Conservation (phyloP, 2,329 filamentous ascomycete species). For the Emmonsiellopsis sp. region DNA sequence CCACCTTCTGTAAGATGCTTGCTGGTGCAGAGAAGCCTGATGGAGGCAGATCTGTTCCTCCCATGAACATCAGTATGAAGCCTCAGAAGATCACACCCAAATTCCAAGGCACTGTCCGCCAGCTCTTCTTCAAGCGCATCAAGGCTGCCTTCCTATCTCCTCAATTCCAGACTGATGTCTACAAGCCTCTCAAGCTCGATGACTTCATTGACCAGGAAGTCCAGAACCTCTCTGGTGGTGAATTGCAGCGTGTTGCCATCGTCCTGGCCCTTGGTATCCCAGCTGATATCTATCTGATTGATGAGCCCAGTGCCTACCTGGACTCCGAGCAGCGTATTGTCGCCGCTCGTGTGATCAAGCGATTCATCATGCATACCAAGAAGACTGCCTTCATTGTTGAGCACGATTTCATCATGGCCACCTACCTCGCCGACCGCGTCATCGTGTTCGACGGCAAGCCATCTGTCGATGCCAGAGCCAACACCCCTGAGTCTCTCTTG, state of each 20-base stretch:
- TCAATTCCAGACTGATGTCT: slow-evolving; percentile 98
- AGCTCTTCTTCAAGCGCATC: slow-evolving; percentile 99
- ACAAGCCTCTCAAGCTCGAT: slow-evolving; percentile 97
- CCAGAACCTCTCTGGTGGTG: slow-evolving; percentile 97
- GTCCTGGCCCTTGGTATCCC: slow-evolving; percentile 92
- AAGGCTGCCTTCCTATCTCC: slow-evolving; percentile 92
- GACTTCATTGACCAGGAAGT: slow-evolving; percentile 99
- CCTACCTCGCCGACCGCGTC: slow-evolving; percentile 77
- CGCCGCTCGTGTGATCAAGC: slow-evolving; percentile 94
- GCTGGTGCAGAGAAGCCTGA: slow-evolving; percentile 92
- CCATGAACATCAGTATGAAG: slow-evolving; percentile 99
- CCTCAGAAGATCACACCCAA: slow-evolving; percentile 99
- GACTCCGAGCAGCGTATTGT: slow-evolving; percentile 99
- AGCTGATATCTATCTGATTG: slow-evolving; percentile 96
- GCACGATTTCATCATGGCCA: slow-evolving; percentile 99
- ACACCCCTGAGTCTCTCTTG: slow-evolving; percentile 80
- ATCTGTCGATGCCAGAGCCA: slow-evolving; percentile 78
- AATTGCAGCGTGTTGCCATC: slow-evolving; percentile 97
- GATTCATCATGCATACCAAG: slow-evolving; percentile 99
- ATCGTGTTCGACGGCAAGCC: slow-evolving; percentile 97
- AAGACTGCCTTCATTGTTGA: slow-evolving; percentile 99
- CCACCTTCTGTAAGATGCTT: slow-evolving; percentile 93
- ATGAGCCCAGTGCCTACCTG: slow-evolving; percentile 94
- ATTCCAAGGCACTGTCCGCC: slow-evolving; percentile 91
- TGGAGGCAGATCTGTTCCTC: slow-evolving; percentile 63